A percentile compares a stretch with the other conserved stretches of the same genome.
Evolutionary conservation across 2,329 filamentous ascomycete species (phyloP).

Genomic region (Fusarium penzigii): DNA sequence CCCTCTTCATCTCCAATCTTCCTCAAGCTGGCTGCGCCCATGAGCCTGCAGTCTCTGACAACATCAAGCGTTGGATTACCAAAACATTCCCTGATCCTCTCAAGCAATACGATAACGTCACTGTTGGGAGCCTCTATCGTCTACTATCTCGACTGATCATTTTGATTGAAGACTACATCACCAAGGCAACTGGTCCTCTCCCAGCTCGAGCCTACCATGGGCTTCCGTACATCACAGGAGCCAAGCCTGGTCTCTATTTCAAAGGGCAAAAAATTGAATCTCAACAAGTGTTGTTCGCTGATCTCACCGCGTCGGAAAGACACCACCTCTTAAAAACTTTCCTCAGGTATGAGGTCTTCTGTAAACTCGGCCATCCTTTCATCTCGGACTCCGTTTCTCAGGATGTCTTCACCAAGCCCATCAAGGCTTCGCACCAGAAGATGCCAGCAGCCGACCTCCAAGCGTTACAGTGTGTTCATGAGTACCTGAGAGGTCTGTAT

Average conservation of each 20-base stretch:
- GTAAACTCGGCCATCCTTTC: neutral
- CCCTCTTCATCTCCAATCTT: no score
- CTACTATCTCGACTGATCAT: neutral
- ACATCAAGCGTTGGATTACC: neutral
- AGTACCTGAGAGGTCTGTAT: neutral
- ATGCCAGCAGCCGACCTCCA: neutral
- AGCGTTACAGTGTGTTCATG: neutral
- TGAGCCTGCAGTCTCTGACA: no score
- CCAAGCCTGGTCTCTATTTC: neutral
- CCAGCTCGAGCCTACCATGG: neutral
- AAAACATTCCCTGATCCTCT: neutral
- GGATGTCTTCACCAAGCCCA: neutral
- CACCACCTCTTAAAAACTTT: neutral
- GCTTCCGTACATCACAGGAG: neutral
- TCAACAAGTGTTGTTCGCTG: neutral
- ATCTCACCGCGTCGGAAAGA: neutral
- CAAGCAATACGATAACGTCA: neutral
- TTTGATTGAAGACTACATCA: constrained; percentile 1
- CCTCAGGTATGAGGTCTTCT: constrained; percentile 5
- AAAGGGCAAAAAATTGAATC: neutral
- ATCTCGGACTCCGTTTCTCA: neutral
- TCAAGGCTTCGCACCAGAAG: neutral
- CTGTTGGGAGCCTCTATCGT: neutral
- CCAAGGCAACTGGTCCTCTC: neutral
- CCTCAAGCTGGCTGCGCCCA: no score